Evolutionary conservation across 106 monocot species (phyloP), one percentile per base, ranked within the genome.

Genomic region (Dioscorea dumetorum): DNA sequence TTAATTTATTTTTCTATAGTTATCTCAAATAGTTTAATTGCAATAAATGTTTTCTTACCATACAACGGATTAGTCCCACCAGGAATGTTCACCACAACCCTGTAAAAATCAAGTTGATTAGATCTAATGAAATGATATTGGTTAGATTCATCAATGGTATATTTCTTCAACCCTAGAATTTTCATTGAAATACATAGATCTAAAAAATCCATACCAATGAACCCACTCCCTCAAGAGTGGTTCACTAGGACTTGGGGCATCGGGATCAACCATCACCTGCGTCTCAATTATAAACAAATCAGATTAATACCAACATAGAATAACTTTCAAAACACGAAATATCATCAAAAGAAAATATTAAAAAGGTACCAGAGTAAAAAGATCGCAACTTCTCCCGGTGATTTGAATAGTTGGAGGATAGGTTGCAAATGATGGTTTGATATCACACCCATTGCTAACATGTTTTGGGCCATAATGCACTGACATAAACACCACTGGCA

Each of bases 341-440:
- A 5, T 4, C 19, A 20, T 18, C 41, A 70, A 0, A 19, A 69
- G 35, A 41, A 14, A 9, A 6, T 12, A 4, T 22, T 12, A 21
- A 1, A 12, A 18, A 59, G 56, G 33, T 21, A 77, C 77, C 77
- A 77, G 33, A 16, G 77, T 77, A 31, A 58, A 77, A 24, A 67
- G 66, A 20, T 69, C 63, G 19, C 24, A 23, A 50, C 5, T 20
- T 13, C 19, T 24, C 3, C 65, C 31, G 14, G 14, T 12, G 66
- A 71, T 66, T 3, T 20, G 16, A n/a, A 77, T 32, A 0, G 21
- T 15, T 4, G 77, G 71, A 7, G 64, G 56, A 24, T 77, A 35
- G 49, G 15, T 50, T 24, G 77, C 71, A 18, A 49, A 18, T 2
- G 77, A 65, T 19, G 77, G 71, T 20, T 50, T 24, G n/a, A 77